A percentile compares a stretch with the other conserved stretches of the same genome.
These are phyloP conservation scores for Mortierella sp. DNA, from an alignment of 371 early-diverging fungal species.

Conservation along the genomic window DNA sequence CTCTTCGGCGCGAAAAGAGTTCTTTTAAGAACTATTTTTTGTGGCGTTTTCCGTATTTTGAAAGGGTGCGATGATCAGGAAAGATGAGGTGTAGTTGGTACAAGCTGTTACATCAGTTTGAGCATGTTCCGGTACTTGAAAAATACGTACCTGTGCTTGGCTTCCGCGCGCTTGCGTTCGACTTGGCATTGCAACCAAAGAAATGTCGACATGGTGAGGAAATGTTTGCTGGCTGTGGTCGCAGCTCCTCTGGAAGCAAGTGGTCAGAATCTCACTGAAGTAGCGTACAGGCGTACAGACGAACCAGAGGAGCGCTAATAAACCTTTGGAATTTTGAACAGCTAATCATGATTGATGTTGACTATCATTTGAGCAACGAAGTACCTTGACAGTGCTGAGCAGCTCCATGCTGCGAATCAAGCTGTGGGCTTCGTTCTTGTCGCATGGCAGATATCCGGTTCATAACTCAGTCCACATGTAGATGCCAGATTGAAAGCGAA, in stretches of 20 bases:
- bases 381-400: slow-evolving; percentile 19
- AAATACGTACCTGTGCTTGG: too few relatives aligned
- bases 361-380: slow-evolving; percentile 2
- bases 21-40: too few relatives aligned
- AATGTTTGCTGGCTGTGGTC: slow-evolving; percentile 23
- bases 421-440: slow-evolving; percentile 27
- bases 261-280: slow-evolving; percentile 24
- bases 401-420: slow-evolving; percentile 32
- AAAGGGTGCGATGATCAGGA: too few relatives aligned
- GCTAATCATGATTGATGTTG: slow-evolving; percentile 29
- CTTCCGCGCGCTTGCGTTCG: too few relatives aligned
- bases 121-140: slow-evolving; percentile 3
- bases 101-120: slow-evolving; percentile 7
- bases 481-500: slow-evolving; percentile 20
- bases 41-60: too few relatives aligned
- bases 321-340: slow-evolving; percentile 18
- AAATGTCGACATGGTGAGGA: slow-evolving; percentile 24
- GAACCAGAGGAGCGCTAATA: slow-evolving; percentile 7
- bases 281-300: slow-evolving; percentile 24
- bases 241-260: slow-evolving; percentile 22
- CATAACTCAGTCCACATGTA: slow-evolving; percentile 11
- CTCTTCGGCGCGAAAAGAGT: too few relatives aligned
- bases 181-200: slow-evolving; percentile 31
- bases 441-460: slow-evolving; percentile 23
- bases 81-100: slow-evolving; percentile 5